phyloP scores from a whole-genome alignment of 768 basidiomycete genomes.

The Suillus subluteus region DNA sequence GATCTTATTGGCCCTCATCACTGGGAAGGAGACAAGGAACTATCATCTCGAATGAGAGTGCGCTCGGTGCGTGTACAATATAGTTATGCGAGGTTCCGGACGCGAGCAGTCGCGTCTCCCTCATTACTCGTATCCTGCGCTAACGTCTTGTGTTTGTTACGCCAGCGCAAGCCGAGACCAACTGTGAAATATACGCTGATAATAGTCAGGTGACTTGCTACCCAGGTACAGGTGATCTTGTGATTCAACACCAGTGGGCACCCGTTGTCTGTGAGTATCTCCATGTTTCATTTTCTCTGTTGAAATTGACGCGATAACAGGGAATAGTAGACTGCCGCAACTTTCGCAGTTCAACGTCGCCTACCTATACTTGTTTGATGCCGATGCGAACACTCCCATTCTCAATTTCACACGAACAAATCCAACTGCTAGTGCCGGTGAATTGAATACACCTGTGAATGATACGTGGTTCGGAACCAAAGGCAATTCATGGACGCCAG shows the following conservation, averaged over 20 bases:
- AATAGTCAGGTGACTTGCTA: constrained; percentile 82
- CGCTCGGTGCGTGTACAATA: constrained; percentile 30
- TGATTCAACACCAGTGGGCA: constrained; percentile 77
- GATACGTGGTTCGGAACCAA: constrained; percentile 74
- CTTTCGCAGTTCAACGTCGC: constrained; percentile 65
- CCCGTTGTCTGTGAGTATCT: constrained; percentile 76
- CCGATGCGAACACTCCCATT: constrained; percentile 58
- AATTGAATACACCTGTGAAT: constrained; percentile 58
- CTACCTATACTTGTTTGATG: constrained; percentile 79
- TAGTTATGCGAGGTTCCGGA: constrained; percentile 11
- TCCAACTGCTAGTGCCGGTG: constrained; percentile 59
- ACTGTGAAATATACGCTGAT: constrained; percentile 60
- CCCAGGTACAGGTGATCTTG: constrained; percentile 54
- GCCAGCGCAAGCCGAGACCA: constrained; percentile 41
- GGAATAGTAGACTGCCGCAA: constrained; percentile 76
- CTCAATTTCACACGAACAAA: constrained; percentile 49
- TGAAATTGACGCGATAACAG: constrained; percentile 40
- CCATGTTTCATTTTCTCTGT: constrained; percentile 15
- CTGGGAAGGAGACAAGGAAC: constrained; percentile 27
- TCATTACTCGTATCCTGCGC: constrained; percentile 9
- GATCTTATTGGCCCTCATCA: constrained; percentile 16
- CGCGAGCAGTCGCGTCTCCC: constrained; percentile 15
- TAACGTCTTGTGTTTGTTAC: constrained; percentile 17
- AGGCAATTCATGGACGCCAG: constrained; percentile 50
- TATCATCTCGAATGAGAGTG: constrained; percentile 27